Evolutionary conservation across 352 stramenopile genomes (phyloP).

Genomic region (Phytophthora ramorum): DNA sequence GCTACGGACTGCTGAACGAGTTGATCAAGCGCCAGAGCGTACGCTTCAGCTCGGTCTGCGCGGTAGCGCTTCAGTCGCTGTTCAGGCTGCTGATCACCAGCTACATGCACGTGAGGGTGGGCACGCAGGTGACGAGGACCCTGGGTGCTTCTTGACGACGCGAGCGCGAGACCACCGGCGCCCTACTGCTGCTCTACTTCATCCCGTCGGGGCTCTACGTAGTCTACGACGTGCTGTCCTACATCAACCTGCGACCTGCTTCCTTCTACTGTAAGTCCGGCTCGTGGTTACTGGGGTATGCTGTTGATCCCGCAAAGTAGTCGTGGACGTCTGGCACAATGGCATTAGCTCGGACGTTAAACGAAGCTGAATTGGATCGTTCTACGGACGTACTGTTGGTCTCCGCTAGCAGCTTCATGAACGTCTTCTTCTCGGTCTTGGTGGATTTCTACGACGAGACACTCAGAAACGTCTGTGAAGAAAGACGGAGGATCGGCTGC

Average conservation of each 20-base stretch:
- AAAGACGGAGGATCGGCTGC: too few species aligned
- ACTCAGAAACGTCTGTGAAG: too few species aligned
- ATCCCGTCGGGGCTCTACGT: conserved; percentile 82
- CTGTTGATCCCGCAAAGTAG: too few species aligned
- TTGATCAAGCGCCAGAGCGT: conserved; percentile 72
- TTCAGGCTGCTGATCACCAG: conserved; percentile 72
- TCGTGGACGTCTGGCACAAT: too few species aligned
- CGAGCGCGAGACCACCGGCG: conserved; percentile 50
- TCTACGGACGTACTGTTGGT: too few species aligned
- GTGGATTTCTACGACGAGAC: too few species aligned
- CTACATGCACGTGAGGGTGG: conserved; percentile 71
- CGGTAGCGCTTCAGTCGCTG: conserved; percentile 80
- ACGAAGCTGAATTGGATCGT: too few species aligned
- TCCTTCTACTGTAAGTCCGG: conserved; percentile 80
- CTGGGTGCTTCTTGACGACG: conserved; percentile 36
- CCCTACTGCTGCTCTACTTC: conserved; percentile 72
- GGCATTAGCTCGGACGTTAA: too few species aligned
- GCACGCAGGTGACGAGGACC: conserved; percentile 36
- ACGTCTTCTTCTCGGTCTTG: too few species aligned
- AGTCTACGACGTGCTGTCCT: conserved; percentile 84
- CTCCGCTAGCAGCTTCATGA: too few species aligned
- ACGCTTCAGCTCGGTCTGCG: conserved; percentile 78
- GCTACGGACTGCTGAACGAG: conserved; percentile 83
- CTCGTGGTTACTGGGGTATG: conserved; percentile 72
- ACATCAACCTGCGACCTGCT: conserved; percentile 88